phyloP scores from a whole-genome alignment of 106 monocot genomes.

The Dioscorea zingiberensis region DNA sequence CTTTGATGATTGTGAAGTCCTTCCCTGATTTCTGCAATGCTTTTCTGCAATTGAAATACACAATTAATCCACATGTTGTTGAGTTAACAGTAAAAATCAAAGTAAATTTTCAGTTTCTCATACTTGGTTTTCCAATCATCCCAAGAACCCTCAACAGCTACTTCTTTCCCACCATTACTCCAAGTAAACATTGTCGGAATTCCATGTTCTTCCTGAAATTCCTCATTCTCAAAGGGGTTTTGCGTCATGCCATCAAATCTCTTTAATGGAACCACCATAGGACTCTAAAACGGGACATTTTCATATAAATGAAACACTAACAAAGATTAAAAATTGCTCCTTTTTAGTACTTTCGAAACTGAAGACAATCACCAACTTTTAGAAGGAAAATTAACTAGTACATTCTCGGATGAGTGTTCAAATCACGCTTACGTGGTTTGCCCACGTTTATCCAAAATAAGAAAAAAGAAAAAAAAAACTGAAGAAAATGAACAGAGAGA shows the following conservation, averaged over 20 bases:
- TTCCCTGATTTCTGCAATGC: slow-evolving; percentile 51
- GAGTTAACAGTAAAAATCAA: not conserved
- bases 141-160: slow-evolving; percentile 68
- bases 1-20: slow-evolving; percentile 53
- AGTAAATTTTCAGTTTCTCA: not conserved
- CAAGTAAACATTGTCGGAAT: slow-evolving; percentile 68
- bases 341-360: too few relatives aligned
- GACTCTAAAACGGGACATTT: slow-evolving; percentile 16
- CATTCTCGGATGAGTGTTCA: too few relatives aligned
- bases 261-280: slow-evolving; percentile 25
- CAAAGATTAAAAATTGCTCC: too few relatives aligned
- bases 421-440: too few relatives aligned
- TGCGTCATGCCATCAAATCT: slow-evolving; percentile 17
- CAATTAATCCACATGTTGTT: not conserved
- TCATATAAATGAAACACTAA: too few relatives aligned
- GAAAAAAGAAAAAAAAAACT: too few relatives aligned
- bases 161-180: slow-evolving; percentile 58
- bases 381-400: too few relatives aligned
- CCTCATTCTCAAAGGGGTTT: slow-evolving; percentile 11
- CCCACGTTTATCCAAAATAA: too few relatives aligned
- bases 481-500: not conserved
- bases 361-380: too few relatives aligned
- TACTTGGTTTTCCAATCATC: slow-evolving; percentile 64
- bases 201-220: slow-evolving; percentile 18
- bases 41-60: slow-evolving; percentile 26